Percentiles rank a stretch among this genome's conserved stretches.
phyloP scores from a whole-genome alignment of 257 asterid genomes.

The Asclepias syriaca region DNA sequence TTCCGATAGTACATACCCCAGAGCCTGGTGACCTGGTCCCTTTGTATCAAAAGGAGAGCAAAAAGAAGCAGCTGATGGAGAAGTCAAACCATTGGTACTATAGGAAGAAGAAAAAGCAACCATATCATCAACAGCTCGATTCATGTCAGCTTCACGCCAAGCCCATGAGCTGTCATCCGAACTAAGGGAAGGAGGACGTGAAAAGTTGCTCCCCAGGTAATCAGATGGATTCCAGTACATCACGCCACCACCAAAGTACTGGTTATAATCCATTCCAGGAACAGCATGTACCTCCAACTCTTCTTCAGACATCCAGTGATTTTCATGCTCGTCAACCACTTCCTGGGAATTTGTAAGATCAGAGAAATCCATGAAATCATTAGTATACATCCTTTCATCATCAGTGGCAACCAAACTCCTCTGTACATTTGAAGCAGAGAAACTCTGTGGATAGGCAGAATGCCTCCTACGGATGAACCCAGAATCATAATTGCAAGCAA shows the following conservation, averaged over 20 bases:
- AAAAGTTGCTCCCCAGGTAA: constrained; percentile 74
- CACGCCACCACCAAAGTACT: constrained; percentile 95
- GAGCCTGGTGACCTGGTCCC: constrained; percentile 65
- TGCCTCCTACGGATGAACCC: constrained; percentile 83
- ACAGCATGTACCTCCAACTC: constrained; percentile 80
- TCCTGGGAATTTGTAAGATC: constrained; percentile 68
- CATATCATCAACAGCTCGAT: constrained; percentile 94
- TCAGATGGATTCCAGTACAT: constrained; percentile 98
- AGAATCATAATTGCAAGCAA: constrained; percentile 76
- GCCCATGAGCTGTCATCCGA: constrained; percentile 99
- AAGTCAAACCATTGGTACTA: constrained; percentile 92
- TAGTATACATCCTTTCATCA: constrained; percentile 71
- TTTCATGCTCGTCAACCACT: constrained; percentile 71
- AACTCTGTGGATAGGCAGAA: constrained; percentile 61
- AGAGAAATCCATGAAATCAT: constrained; percentile 56
- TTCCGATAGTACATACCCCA: constrained; percentile 89
- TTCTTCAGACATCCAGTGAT: constrained; percentile 92
- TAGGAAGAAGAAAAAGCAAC: constrained; percentile 98
- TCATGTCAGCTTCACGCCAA: constrained; percentile 98
- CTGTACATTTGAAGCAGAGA: constrained; percentile 46
- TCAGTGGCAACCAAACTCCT: constrained; percentile 57
- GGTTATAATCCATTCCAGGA: constrained; percentile 80
- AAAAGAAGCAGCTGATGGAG: constrained; percentile 93
- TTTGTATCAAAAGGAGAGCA: constrained; percentile 92
- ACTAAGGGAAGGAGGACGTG: constrained; percentile 99